A percentile compares a stretch with the other conserved stretches of the same genome.
Conservation (phyloP, 2,329 filamentous ascomycete genomes). For the Colletotrichum eremochloae region DNA sequence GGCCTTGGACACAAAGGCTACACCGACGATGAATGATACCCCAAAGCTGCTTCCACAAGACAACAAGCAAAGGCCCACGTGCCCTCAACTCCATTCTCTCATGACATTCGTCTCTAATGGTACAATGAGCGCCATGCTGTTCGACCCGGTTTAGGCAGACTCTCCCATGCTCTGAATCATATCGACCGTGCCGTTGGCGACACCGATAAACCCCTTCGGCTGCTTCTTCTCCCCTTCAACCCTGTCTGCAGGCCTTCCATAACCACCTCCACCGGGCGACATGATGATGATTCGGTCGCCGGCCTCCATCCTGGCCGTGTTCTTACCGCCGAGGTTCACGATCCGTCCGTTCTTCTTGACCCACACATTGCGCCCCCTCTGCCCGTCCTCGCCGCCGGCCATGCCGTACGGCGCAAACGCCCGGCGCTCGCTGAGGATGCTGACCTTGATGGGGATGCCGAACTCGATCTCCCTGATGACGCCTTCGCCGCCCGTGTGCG, state of each 20-base stretch:
- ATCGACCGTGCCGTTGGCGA: slow-evolving; percentile 36
- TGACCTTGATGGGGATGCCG: slow-evolving; percentile 75
- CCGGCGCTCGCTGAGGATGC: slow-evolving; percentile 77
- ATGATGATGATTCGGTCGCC: slow-evolving; percentile 73
- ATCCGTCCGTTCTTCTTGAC: slow-evolving; percentile 57
- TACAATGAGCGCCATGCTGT: neutral
- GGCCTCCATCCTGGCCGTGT: slow-evolving; percentile 69
- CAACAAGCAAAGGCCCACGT: neutral
- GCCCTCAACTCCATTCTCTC: neutral
- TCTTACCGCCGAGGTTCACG: slow-evolving; percentile 71
- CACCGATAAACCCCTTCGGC: slow-evolving; percentile 26
- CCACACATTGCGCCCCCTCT: slow-evolving; percentile 79
- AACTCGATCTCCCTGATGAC: slow-evolving; percentile 80
- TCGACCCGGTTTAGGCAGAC: slow-evolving; percentile 1
- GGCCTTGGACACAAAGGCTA: too few species aligned
- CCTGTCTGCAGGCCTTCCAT: slow-evolving; percentile 54
- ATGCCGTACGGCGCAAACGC: slow-evolving; percentile 81
- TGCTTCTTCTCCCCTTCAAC: slow-evolving; percentile 8
- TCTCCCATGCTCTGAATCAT: slow-evolving; percentile 40
- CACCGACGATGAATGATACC: too few species aligned
- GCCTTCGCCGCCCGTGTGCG: slow-evolving; percentile 75
- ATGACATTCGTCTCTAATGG: neutral
- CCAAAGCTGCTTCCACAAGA: neutral
- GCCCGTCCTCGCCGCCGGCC: slow-evolving; percentile 75
- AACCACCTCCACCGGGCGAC: slow-evolving; percentile 74